Evolutionary conservation across 164 flowering plant genomes (phyloP), one percentile per base, ranked within the genome.

Genomic region (Taxillus chinensis): DNA sequence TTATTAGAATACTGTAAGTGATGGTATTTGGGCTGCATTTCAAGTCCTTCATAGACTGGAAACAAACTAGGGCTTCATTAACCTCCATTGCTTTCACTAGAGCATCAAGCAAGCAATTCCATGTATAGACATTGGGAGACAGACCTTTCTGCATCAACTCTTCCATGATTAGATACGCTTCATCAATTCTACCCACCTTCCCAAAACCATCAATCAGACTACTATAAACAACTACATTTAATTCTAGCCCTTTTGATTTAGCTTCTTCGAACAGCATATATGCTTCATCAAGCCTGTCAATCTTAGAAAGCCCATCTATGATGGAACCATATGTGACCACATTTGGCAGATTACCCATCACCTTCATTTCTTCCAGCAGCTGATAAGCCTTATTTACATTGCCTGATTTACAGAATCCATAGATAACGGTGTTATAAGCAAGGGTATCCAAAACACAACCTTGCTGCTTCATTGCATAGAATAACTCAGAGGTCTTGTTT

Each of bases 251-350:
- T 63, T 64, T 75, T 9, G 95, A 75, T 74, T 92, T 92, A 55
- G 95, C 96, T 80, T 92, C 98, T 79, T 92, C 98, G 64, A 92
- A 92, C 38, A 92, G 83, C 96, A 87, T 85, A 66, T 89, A 92
- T 41, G 98, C 96, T 71, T 92, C 98, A 75, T 92, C 98, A 59
- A 92, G 93, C 74, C 98, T 72, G 73, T 87, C 96, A 60, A 87
- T 87, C 72, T 90, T 89, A 6, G 93, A 82, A 71, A 92, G 93
- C 65, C 98, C 95, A 71, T 92, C 95, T 59, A 92, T 75, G 17
- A 92, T 88, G 59, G 91, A 82, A 55, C 98, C 98, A 66, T 92
- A 92, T 0, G 98, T 92, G 51, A 90, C 95, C 41, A 90, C 90
- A 48, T 89, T 86, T 8, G 96, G 93, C 5, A 72, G 74, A 55